A percentile compares a stretch with the other conserved stretches of the same genome.
These are phyloP conservation scores for Hygrophoropsis aurantiaca DNA, from an alignment of 768 basidiomycete species.

Conservation along the genomic window DNA sequence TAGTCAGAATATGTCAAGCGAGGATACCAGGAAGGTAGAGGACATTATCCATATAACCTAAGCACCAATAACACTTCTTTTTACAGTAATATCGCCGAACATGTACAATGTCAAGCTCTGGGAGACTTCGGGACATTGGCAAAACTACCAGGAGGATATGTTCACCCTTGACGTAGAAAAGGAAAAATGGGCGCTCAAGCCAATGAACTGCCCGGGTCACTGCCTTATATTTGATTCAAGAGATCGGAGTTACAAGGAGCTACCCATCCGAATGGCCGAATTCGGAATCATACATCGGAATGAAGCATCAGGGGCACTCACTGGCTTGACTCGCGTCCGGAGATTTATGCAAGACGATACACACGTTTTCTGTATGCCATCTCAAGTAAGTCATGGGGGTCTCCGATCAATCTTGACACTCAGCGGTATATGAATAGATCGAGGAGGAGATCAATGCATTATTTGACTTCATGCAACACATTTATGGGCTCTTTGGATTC, in stretches of 20 bases:
- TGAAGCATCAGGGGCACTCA: slow-evolving; percentile 92
- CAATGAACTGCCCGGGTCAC: slow-evolving; percentile 99
- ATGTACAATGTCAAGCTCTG: slow-evolving; percentile 96
- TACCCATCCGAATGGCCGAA: slow-evolving; percentile 97
- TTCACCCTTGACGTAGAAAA: slow-evolving; percentile 93
- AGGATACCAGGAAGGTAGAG: slow-evolving; percentile 87
- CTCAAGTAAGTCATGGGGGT: slow-evolving; percentile 55
- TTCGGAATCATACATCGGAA: slow-evolving; percentile 98
- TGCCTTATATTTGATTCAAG: slow-evolving; percentile 93
- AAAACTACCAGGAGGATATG: slow-evolving; percentile 98
- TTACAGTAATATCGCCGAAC: slow-evolving; percentile 91
- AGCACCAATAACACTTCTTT: not conserved
- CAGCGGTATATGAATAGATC: slow-evolving; percentile 47
- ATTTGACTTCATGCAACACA: slow-evolving; percentile 93
- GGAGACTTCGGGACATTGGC: slow-evolving; percentile 98
- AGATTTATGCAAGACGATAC: slow-evolving; percentile 98
- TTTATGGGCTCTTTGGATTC: slow-evolving; percentile 94
- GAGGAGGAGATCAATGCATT: slow-evolving; percentile 81
- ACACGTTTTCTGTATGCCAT: slow-evolving; percentile 96
- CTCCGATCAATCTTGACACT: not conserved
- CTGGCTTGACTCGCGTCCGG: slow-evolving; percentile 89
- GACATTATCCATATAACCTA: not conserved
- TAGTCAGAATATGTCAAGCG: slow-evolving; percentile 93
- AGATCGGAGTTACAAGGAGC: slow-evolving; percentile 91
- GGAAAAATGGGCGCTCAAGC: slow-evolving; percentile 93